A percentile compares a stretch with the other conserved stretches of the same genome.
Evolutionary conservation across 164 flowering plant species (phyloP).

Genomic region (Berberis vulgaris): DNA sequence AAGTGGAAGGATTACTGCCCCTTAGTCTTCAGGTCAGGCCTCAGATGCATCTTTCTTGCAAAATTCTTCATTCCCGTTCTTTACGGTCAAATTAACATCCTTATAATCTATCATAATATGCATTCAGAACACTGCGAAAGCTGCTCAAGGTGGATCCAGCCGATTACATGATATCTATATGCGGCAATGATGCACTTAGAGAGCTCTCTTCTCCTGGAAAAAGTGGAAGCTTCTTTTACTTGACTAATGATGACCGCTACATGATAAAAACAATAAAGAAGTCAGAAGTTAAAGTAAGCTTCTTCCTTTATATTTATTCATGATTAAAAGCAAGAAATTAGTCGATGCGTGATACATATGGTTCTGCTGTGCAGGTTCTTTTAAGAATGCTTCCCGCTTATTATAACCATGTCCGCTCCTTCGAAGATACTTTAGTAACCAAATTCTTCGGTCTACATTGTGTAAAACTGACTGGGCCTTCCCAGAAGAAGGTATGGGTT

Average conservation of each 20-base stretch:
- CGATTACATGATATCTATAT: conserved; percentile 81
- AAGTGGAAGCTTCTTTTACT: conserved; percentile 82
- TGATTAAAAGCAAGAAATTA: not conserved
- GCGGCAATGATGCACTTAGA: conserved; percentile 76
- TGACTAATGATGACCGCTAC: conserved; percentile 85
- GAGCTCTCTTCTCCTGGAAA: conserved; percentile 90
- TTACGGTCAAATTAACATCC: not conserved
- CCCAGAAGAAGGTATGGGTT: not conserved
- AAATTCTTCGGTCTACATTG: conserved; percentile 83
- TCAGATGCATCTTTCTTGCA: not conserved
- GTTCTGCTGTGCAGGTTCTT: conserved; percentile 46
- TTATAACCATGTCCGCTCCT: conserved; percentile 54
- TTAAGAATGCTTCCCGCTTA: conserved; percentile 77
- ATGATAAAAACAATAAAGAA: conserved; percentile 67
- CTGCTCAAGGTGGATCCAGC: conserved; percentile 76
- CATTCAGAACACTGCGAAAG: conserved; percentile 55
- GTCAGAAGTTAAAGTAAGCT: conserved; percentile 19
- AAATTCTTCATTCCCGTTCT: not conserved
- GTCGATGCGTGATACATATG: not conserved
- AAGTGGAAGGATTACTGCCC: conserved; percentile 63
- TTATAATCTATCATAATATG: not conserved
- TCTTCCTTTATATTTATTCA: not conserved
- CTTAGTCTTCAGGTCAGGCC: conserved; percentile 39
- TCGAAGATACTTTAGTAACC: conserved; percentile 69
- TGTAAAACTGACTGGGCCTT: conserved; percentile 31